A percentile compares a stretch with the other conserved stretches of the same genome.
These are phyloP conservation scores for Rubroboletus satanas DNA, from an alignment of 768 basidiomycete species.

Conservation along the genomic window DNA sequence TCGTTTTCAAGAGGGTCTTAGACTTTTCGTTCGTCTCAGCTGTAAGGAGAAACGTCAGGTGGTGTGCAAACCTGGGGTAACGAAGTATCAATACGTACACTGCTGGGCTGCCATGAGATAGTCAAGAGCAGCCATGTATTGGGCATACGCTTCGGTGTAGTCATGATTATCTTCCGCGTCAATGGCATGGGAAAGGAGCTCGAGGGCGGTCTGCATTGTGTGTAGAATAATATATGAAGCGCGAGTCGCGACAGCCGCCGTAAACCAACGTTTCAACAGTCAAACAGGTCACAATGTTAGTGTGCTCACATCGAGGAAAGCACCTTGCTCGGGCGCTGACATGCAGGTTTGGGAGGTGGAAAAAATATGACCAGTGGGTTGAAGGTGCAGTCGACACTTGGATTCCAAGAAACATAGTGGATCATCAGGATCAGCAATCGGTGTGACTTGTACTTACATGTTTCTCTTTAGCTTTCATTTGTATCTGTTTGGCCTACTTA, in stretches of 20 bases:
- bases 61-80: background rate
- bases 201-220: constrained; percentile 61
- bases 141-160: constrained; percentile 88
- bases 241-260: background rate
- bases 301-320: constrained; percentile 13
- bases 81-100: constrained; percentile 42
- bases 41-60: background rate
- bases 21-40: constrained; percentile 21
- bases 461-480: too few species aligned
- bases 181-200: constrained; percentile 85
- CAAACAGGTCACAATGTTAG: background rate
- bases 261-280: background rate
- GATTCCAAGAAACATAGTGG: constrained; percentile 30
- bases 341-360: background rate
- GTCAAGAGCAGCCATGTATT: constrained; percentile 89
- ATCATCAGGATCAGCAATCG: constrained; percentile 39
- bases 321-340: background rate
- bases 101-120: constrained; percentile 96
- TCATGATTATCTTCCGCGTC: constrained; percentile 86
- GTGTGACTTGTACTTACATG: too few species aligned
- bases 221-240: background rate
- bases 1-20: constrained; percentile 10
- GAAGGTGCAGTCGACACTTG: background rate
- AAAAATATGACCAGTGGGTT: background rate
- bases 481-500: too few species aligned